Evolutionary conservation across 805 yeast species (phyloP).

Genomic region (Suhomyces tanzawaensis): DNA sequence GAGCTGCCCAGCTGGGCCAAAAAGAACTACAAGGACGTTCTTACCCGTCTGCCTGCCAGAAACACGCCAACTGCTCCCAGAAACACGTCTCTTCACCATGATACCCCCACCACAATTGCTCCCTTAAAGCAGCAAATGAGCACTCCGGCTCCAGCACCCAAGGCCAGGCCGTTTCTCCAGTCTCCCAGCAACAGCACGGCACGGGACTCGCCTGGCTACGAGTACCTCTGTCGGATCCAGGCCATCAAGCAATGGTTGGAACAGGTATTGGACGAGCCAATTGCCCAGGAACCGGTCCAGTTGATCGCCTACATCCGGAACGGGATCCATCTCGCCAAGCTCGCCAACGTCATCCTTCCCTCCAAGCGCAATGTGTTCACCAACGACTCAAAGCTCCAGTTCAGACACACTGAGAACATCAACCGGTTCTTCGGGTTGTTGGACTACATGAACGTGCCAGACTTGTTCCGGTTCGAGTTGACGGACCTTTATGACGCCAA

Average conservation of each 20-base stretch:
- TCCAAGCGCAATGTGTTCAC: slow-evolving; percentile 54
- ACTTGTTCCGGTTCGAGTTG: slow-evolving; percentile 82
- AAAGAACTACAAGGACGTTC: slow-evolving; percentile 17
- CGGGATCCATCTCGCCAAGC: slow-evolving; percentile 81
- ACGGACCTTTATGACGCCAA: slow-evolving; percentile 92
- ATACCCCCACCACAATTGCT: slow-evolving; percentile 7
- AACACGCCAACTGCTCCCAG: not conserved
- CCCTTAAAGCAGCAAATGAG: slow-evolving; percentile 13
- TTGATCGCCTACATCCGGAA: slow-evolving; percentile 69
- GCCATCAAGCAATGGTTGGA: slow-evolving; percentile 86
- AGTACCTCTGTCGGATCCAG: slow-evolving; percentile 73
- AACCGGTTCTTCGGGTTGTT: slow-evolving; percentile 74
- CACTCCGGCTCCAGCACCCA: slow-evolving; percentile 10
- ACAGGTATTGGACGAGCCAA: slow-evolving; percentile 52
- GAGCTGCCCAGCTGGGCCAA: slow-evolving; percentile 23
- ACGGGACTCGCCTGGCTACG: slow-evolving; percentile 50
- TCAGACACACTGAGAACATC: slow-evolving; percentile 90
- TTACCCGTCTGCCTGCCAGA: slow-evolving; percentile 9
- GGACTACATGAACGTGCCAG: slow-evolving; percentile 73
- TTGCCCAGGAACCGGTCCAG: slow-evolving; percentile 54
- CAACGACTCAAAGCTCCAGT: slow-evolving; percentile 60
- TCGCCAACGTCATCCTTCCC: slow-evolving; percentile 72
- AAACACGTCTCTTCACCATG: not conserved
- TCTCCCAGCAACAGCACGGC: slow-evolving; percentile 30
- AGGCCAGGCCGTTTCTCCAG: slow-evolving; percentile 20